Evolutionary conservation across 805 yeast genomes (phyloP), one percentile per base, ranked within the genome.

Genomic region (Metschnikowia picachoensis): DNA sequence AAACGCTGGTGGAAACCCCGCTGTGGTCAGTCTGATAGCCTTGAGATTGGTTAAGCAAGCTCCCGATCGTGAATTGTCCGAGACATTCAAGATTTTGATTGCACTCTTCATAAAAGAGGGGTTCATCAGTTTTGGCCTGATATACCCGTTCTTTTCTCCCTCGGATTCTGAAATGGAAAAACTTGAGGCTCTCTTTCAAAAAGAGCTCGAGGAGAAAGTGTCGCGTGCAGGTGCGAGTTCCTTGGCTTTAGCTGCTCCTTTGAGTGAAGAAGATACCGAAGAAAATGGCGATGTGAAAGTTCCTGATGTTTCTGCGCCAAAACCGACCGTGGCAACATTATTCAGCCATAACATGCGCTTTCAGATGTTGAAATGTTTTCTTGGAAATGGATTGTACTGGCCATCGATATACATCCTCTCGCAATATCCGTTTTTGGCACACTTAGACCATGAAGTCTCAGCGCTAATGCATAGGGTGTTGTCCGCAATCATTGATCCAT

Each of bases 201-300:
- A 67, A 29, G 69, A 73, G 9, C 55, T 74, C 46, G 81, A 82
- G 13, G 79, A 79, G 11, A 76, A 80, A 47, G 78, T 86, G 0
- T 71, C 74, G 55, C 70, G 72, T 50, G 84, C 91, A 0, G 75
- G 79, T 20, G 84, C 87, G 0, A 87, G 85, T 50, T 95, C 96
- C 0, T 67, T 91, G 40, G 94, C 97, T 0, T 61, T 90, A 55
- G 96, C 97, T 6, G 94, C 94, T 9, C 95, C 96, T 0, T 69
- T 91, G 33, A 72, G 75, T 3, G 82, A 79, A 33, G 92, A 85
- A 31, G 87, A 79, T 15, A 85, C 79, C 20, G 80, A 73, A 8
- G 43, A 37, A 8, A 35, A 10, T 11, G 12, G 15, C 8, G 27
- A 28, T 8, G 35, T 33, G 3, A 13, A 10, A 2, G 15, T 30